A percentile compares a stretch with the other conserved stretches of the same genome.
Evolutionary conservation across 495 filamentous ascomycete genomes (phyloP).

Genomic region (Aspergillus haitiensis): DNA sequence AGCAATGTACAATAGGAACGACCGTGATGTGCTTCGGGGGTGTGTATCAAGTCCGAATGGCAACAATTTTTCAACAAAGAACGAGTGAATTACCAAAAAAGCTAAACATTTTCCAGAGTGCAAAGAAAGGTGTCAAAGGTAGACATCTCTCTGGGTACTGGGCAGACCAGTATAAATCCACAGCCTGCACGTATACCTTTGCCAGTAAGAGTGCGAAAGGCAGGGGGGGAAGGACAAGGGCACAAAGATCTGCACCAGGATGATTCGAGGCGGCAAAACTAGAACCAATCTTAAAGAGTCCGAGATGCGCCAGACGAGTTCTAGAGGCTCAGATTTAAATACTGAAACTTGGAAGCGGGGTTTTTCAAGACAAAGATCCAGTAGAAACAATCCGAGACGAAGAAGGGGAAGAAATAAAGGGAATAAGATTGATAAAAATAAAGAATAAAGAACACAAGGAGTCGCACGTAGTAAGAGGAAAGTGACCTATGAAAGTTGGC

Average conservation of each 20-base stretch:
- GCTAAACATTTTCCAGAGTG: background rate
- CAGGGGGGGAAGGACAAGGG: background rate
- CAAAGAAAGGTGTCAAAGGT: background rate
- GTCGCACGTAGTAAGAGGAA: background rate
- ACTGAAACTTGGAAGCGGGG: background rate
- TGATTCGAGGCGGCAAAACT: constrained; percentile 8
- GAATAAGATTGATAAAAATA: background rate
- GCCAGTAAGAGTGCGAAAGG: background rate
- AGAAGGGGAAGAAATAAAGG: background rate
- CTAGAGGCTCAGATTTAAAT: constrained; percentile 4
- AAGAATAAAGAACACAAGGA: background rate
- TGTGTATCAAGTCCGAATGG: no score
- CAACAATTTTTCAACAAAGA: background rate
- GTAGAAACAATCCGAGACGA: background rate
- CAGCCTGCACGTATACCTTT: background rate
- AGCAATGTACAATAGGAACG: no score
- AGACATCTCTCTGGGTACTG: background rate
- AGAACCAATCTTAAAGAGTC: constrained; percentile 5
- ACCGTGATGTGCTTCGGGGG: no score
- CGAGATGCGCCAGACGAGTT: constrained; percentile 15
- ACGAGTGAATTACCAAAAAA: background rate
- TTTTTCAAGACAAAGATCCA: background rate
- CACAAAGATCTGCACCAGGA: background rate
- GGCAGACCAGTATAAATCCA: background rate
- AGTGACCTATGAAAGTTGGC: background rate